Percentiles rank a stretch among this genome's conserved stretches.
These are phyloP conservation scores for Diaporthe australafricana DNA, from an alignment of 2,329 filamentous ascomycete genomes.

Conservation along the genomic window DNA sequence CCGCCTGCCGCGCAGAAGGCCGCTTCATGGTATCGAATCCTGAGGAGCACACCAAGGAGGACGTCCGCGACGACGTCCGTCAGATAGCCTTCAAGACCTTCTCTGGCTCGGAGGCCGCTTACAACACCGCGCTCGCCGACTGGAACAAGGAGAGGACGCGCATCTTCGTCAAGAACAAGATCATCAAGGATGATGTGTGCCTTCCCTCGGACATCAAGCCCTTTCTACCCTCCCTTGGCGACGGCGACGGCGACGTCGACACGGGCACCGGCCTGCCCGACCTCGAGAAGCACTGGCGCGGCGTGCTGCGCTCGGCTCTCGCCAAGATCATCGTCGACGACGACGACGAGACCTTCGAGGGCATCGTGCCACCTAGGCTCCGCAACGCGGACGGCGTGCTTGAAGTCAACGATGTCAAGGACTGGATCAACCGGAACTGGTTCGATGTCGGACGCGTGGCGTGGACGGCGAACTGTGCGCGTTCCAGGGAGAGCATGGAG, in stretches of 20 bases:
- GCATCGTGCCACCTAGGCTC: slow-evolving; percentile 42
- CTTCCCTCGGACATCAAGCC: slow-evolving; percentile 55
- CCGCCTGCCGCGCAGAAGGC: slow-evolving; percentile 56
- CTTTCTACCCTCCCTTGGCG: slow-evolving; percentile 44
- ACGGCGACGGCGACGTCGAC: slow-evolving; percentile 31
- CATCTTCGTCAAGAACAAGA: slow-evolving; percentile 27
- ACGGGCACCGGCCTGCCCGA: background rate
- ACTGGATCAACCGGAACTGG: slow-evolving; percentile 56
- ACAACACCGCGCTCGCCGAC: slow-evolving; percentile 52
- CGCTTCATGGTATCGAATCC: slow-evolving; percentile 44
- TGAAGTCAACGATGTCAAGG: slow-evolving; percentile 52
- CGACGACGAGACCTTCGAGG: slow-evolving; percentile 53
- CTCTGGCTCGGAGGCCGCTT: slow-evolving; percentile 54
- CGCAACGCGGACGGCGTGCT: slow-evolving; percentile 56
- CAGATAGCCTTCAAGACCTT: slow-evolving; percentile 67
- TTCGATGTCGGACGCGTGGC: slow-evolving; percentile 46
- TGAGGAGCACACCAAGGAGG: slow-evolving; percentile 12
- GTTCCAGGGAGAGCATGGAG: slow-evolving; percentile 34
- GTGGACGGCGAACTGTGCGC: slow-evolving; percentile 38
- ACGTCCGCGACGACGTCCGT: slow-evolving; percentile 58
- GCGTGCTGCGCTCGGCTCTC: slow-evolving; percentile 54
- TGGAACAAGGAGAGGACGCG: slow-evolving; percentile 55
- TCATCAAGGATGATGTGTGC: slow-evolving; percentile 53
- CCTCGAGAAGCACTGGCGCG: slow-evolving; percentile 46
- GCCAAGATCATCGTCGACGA: slow-evolving; percentile 62